A percentile compares a stretch with the other conserved stretches of the same genome.
Conservation (phyloP, 169 alveolate species). For the Plasmodium falciparum region DNA sequence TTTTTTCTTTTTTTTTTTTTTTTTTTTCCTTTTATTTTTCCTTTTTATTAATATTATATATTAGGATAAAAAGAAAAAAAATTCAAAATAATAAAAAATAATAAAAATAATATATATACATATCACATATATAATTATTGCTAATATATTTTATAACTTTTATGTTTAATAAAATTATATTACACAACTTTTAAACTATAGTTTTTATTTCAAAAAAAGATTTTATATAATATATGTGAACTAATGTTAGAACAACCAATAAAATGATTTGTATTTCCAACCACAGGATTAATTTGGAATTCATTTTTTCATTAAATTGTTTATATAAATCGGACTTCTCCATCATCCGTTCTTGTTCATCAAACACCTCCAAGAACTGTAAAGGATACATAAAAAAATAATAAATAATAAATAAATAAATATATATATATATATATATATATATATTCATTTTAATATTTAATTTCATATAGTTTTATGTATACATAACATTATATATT, state of each 20-base stretch:
- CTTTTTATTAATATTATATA: too few species aligned
- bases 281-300: constrained; percentile 63
- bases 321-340: constrained; percentile 66
- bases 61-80: neutral
- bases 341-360: constrained; percentile 71
- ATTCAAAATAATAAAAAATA: neutral
- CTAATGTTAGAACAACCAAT: constrained; percentile 40
- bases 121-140: too few species aligned
- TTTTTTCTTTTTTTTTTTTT: too few species aligned
- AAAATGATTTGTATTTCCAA: constrained; percentile 64
- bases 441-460: neutral
- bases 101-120: too few species aligned
- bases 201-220: constrained; percentile 77
- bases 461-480: neutral
- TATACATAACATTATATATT: neutral
- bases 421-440: neutral
- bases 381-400: neutral
- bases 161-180: too few species aligned
- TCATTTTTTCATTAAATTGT: constrained; percentile 72
- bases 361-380: constrained; percentile 68
- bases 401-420: neutral
- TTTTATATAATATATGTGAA: constrained; percentile 67
- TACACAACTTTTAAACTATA: constrained; percentile 23
- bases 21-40: too few species aligned
- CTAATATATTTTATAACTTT: too few species aligned